These are phyloP conservation scores for Phialophora chinensis DNA, from an alignment of 2,329 filamentous ascomycete species.

Conservation along the genomic window DNA sequence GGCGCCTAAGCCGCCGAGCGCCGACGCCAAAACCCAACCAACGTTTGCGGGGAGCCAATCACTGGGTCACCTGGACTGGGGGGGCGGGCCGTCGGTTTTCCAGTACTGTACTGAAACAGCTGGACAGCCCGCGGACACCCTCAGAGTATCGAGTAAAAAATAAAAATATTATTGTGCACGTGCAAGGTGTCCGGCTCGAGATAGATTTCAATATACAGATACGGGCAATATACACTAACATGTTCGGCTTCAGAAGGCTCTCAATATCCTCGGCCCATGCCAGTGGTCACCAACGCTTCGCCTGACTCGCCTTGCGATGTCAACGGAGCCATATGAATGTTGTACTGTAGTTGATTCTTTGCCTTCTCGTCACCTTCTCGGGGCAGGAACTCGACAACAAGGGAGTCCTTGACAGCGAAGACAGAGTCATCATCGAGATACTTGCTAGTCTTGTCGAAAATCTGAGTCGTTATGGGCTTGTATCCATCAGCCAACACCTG, in stretches of 20 bases:
- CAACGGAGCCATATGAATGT: conserved; percentile 53
- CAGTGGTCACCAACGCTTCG: conserved; percentile 53
- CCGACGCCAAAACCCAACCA: background rate
- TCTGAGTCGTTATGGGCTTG: conserved; percentile 75
- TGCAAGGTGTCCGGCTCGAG: background rate
- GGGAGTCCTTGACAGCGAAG: conserved; percentile 65
- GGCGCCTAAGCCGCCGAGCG: background rate
- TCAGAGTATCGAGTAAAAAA: background rate
- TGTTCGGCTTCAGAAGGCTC: background rate
- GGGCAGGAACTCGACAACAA: conserved; percentile 63
- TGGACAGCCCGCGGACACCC: background rate
- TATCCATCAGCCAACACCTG: conserved; percentile 63
- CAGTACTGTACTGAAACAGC: too few species aligned
- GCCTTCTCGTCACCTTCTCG: conserved; percentile 59
- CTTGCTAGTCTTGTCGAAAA: conserved; percentile 72
- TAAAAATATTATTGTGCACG: too few species aligned
- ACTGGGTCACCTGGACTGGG: background rate
- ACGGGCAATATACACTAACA: conserved; percentile 1
- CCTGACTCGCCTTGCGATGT: conserved; percentile 48
- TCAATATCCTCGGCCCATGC: conserved; percentile 19
- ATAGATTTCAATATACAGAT: background rate
- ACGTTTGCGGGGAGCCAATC: background rate
- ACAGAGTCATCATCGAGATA: conserved; percentile 66
- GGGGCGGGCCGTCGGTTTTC: background rate
- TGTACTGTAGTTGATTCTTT: conserved; percentile 60